Evolutionary conservation across 2,329 filamentous ascomycete species (phyloP), one percentile per base, ranked within the genome.

Genomic region (Alternaria infectoria): DNA sequence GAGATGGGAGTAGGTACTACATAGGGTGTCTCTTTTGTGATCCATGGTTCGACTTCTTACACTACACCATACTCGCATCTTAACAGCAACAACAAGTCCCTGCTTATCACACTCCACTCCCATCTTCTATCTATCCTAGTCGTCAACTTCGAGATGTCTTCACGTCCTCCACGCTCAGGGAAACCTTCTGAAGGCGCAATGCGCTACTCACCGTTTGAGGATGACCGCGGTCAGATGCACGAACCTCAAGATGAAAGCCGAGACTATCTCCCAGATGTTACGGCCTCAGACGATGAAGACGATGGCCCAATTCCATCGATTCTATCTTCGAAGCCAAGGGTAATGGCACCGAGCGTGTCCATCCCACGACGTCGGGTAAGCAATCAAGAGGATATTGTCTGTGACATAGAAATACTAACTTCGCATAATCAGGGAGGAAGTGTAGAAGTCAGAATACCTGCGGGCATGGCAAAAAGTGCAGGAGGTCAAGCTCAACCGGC

Each of bases 231-330:
- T 7, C 43, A 2, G 0, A 11, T 10, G 5, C 5, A 45, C n/a
- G 43, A 45, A 4, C 43, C 17, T 1, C 0, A 4, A 0, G 43
- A 21, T 4, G 0, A 21, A 0, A 45, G 17, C 17, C n/a, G 3
- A 0, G 17, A 21, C 0, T 45, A 45, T 6, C 5, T 2, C 5
- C 43, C 43, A 19, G 30, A 32, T 2, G 2, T 0, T 13, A 6
- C 6, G 0, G 2, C 30, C 1, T 45, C 43, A 11, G 17, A 19
- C 43, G 3, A 17, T 1, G 43, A 45, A 21, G 43, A 45, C 4
- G 10, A 45, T 0, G 17, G 5, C 3, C 43, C 17, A 2, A 21
- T 12, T 0, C 17, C 17, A 1, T 45, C 40, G 2, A 10, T 17
- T 7, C 1, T 11, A 1, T 21, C 45, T 4, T 1, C 4, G 2